Percentiles rank a stretch among this genome's conserved stretches.
Conservation (phyloP, 2,329 filamentous ascomycete genomes). For the Calonectria pseudoreteaudii region DNA sequence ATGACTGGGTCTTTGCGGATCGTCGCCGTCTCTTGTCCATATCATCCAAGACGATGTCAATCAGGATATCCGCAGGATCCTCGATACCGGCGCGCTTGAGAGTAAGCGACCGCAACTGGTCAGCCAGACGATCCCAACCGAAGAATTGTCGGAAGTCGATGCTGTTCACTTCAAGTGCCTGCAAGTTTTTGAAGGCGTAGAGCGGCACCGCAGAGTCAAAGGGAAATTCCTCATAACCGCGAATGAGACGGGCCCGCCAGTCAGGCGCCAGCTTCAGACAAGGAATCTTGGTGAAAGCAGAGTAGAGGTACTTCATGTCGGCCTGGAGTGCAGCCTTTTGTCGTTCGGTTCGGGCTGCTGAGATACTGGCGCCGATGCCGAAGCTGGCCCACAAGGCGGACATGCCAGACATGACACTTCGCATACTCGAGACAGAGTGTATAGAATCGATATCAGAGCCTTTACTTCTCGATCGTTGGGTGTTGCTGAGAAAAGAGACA, state of each 20-base stretch:
- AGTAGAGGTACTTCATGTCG: conserved; percentile 96
- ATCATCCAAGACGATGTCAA: conserved; percentile 94
- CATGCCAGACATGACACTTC: conserved; percentile 98
- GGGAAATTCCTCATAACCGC: conserved; percentile 96
- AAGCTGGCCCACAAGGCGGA: conserved; percentile 92
- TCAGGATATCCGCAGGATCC: conserved; percentile 89
- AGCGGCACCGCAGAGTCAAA: conserved; percentile 97
- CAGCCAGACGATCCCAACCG: conserved; percentile 94
- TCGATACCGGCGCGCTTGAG: conserved; percentile 90
- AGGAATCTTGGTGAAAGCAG: conserved; percentile 97
- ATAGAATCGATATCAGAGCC: conserved; percentile 90
- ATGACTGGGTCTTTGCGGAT: conserved; percentile 86
- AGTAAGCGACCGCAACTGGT: conserved; percentile 90
- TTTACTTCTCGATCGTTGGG: conserved; percentile 80
- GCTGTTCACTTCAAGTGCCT: conserved; percentile 92
- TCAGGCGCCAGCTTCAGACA: conserved; percentile 92
- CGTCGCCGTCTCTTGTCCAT: conserved; percentile 92
- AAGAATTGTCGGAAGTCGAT: conserved; percentile 98
- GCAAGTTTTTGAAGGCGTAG: conserved; percentile 97
- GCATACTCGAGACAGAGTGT: conserved; percentile 94
- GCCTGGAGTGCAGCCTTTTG: conserved; percentile 87
- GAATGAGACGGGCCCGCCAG: conserved; percentile 88
- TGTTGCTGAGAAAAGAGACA: conserved; percentile 90
- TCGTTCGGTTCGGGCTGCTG: conserved; percentile 85
- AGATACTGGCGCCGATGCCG: conserved; percentile 82